Conservation (phyloP, 345 rosid species). For the Toxicodendron radicans region DNA sequence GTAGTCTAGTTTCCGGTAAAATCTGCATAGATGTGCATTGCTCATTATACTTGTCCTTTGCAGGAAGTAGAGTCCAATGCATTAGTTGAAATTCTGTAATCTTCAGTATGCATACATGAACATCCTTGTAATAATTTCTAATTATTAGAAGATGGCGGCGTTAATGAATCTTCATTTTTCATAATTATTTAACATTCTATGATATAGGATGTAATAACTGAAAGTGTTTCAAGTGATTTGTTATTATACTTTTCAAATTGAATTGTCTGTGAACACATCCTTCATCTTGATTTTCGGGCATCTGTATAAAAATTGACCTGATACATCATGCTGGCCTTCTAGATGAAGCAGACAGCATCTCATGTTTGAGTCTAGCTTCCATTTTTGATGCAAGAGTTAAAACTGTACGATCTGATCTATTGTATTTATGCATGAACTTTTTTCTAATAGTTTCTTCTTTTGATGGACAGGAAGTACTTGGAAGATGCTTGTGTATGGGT, state of each 20-base stretch:
- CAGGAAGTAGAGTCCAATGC: neutral
- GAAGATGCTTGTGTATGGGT: slow-evolving; percentile 98
- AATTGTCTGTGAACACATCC: neutral
- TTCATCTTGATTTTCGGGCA: too few species aligned
- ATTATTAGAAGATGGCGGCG: neutral
- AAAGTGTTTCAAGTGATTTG: neutral
- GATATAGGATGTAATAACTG: neutral
- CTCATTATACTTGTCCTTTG: neutral
- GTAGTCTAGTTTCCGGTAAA: too few species aligned
- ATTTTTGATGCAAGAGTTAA: neutral
- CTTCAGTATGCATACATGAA: neutral
- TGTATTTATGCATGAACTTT: neutral
- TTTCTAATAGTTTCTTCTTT: slow-evolving; percentile 18
- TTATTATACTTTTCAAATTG: neutral
- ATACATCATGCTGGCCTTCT: neutral
- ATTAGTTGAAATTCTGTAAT: neutral
- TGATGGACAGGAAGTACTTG: slow-evolving; percentile 69
- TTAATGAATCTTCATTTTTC: neutral
- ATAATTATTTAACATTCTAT: neutral
- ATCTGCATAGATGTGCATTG: neutral
- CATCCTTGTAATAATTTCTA: neutral
- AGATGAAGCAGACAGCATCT: neutral
- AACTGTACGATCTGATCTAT: neutral
- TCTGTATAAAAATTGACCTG: neutral
- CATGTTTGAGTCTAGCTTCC: neutral